Evolutionary conservation across 768 basidiomycete species (phyloP), one percentile per base, ranked within the genome.

Genomic region (Podaxis pistillaris): DNA sequence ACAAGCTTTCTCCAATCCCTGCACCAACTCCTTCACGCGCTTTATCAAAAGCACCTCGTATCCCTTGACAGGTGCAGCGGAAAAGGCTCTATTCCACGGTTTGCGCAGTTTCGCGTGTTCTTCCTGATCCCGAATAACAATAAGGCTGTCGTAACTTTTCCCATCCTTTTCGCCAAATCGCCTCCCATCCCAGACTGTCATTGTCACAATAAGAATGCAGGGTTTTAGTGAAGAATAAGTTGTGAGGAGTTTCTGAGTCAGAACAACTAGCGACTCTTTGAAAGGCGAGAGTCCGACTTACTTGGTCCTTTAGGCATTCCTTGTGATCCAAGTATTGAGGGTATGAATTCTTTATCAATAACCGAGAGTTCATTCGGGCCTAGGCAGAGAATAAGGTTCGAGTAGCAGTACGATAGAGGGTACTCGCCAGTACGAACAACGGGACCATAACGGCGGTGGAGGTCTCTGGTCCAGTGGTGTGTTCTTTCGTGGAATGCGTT

Each of bases 281-380:
- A n/a, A 53, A 26, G 13, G 17, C 15, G 17, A 17, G 8, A 0
- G 3, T 30, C 67, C 36, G 50, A 71, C 78, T 60, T 64, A 84
- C 84, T 77, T 30, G 81, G 79, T 46, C 83, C 83, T 70, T 85
- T 86, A 0, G 82, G 77, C 41, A 84, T 75, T n/a, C 83, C 84
- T 40, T 74, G 70, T 19, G 69, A 62, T 2, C 84, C 84, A 68
- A 84, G 73, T 54, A 84, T 68, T 13, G 77, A 73, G 0, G 69
- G 69, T 33, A 84, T 76, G 30, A 75, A 74, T 6, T 78, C 73
- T 4, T 70, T 73, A 30, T 81, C 76, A 44, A 76, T 68, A 37
- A 86, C 75, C 0, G 81, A 83, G 4, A 86, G 64, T 54, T 85
- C 84, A 55, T 86, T 86, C 2, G 82, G 84, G 40, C 80, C 83